These are phyloP conservation scores for Santalum album DNA, from an alignment of 164 flowering plant genomes.

Conservation along the genomic window DNA sequence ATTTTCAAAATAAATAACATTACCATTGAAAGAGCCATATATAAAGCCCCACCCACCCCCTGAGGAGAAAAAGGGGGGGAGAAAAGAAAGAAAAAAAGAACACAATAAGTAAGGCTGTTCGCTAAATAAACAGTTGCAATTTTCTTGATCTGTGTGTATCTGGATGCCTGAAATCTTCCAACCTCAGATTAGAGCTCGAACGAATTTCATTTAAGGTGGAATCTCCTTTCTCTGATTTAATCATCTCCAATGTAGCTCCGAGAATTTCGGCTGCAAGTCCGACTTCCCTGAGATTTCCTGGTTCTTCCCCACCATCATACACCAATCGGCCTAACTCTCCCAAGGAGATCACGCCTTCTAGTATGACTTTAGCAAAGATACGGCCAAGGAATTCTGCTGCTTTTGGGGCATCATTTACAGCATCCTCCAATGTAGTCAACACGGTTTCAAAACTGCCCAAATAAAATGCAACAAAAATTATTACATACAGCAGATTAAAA, in stretches of 20 bases:
- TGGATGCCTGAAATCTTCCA: constrained; percentile 61
- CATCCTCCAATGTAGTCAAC: constrained; percentile 56
- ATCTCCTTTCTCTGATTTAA: constrained; percentile 59
- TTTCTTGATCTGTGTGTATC: constrained; percentile 36
- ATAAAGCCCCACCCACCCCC: no score
- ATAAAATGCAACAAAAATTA: no score
- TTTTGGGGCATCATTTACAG: constrained; percentile 76
- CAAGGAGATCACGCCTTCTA: constrained; percentile 51
- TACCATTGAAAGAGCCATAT: no score
- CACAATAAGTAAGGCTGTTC: constrained; percentile 19
- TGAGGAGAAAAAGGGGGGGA: no score
- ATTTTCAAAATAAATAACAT: no score
- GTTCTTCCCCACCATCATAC: constrained; percentile 66
- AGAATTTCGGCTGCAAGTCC: constrained; percentile 77
- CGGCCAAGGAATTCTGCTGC: constrained; percentile 71
- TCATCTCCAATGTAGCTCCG: constrained; percentile 47
- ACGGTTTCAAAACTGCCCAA: constrained; percentile 51
- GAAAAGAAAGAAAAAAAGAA: no score
- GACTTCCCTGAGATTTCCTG: constrained; percentile 42
- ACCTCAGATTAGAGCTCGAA: constrained; percentile 28
- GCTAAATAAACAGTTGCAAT: constrained; percentile 64
- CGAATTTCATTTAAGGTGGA: constrained; percentile 37
- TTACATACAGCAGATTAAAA: no score
- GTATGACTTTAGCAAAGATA: constrained; percentile 45
- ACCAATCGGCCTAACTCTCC: constrained; percentile 45